phyloP scores from a whole-genome alignment of 805 yeast genomes.

The Hanseniaspora osmophila region DNA sequence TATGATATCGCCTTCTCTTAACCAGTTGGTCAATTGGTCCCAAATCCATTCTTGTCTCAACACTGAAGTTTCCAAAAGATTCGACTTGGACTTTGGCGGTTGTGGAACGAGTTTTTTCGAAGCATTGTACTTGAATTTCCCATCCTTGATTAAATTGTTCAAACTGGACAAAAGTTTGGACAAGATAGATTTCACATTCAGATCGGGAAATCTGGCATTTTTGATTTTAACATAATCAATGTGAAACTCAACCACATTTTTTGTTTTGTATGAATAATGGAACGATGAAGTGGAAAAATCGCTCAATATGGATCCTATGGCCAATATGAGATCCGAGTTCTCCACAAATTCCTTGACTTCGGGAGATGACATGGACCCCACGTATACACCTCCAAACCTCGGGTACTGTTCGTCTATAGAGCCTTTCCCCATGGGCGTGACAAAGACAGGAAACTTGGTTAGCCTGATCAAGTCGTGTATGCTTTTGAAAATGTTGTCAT shows the following conservation, averaged over 20 bases:
- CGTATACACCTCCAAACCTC: constrained; percentile 51
- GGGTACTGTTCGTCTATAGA: constrained; percentile 45
- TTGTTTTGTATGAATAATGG: constrained; percentile 39
- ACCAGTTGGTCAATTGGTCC: constrained; percentile 36
- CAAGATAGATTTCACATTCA: constrained; percentile 36
- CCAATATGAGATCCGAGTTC: constrained; percentile 46
- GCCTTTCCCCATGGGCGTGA: constrained; percentile 49
- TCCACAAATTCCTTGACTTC: constrained; percentile 34
- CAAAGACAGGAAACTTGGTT: constrained; percentile 38
- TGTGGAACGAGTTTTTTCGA: constrained; percentile 8
- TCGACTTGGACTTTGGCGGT: constrained; percentile 16
- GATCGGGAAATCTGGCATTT: constrained; percentile 37
- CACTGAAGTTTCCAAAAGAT: constrained; percentile 10
- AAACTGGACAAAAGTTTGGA: constrained; percentile 11
- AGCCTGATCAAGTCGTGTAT: constrained; percentile 27
- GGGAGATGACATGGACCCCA: constrained; percentile 38
- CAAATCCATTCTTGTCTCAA: constrained; percentile 34
- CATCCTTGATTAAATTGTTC: constrained; percentile 28
- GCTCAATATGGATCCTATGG: constrained; percentile 45
- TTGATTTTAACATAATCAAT: constrained; percentile 39
- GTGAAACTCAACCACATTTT: constrained; percentile 40
- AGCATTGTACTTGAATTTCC: constrained; percentile 5
- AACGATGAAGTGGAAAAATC: constrained; percentile 48
- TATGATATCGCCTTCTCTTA: constrained; percentile 41
- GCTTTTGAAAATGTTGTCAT: constrained; percentile 16